Evolutionary conservation across 1,284 basidiomycete species (phyloP), one percentile per base, ranked within the genome.

Genomic region (Ceratobasidium sp.): DNA sequence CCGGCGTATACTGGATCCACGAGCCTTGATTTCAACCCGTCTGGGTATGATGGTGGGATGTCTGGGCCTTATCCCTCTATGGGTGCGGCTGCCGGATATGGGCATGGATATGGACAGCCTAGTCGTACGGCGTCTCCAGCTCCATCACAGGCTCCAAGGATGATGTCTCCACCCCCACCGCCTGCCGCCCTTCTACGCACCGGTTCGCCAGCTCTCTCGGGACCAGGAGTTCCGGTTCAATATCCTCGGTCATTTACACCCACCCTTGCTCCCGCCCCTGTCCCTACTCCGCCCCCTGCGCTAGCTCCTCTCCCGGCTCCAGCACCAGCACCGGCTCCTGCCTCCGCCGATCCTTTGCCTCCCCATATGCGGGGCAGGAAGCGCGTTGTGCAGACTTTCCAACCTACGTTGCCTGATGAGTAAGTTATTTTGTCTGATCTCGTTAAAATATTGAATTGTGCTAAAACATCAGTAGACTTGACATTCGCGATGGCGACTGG

Each of bases 401-500:
- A 75, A 33, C 72, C 72, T n/a, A 28, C 72, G 44, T 61, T 75
- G 58, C 72, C 72, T 6, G 72, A 75, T 61, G 72, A 75, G 72
- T 75, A 20, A 75, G 72, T 73, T 12, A 18, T 10, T 53, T 56
- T 64, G 12, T 23, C 46, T 26, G 40, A 23, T 66, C n/a, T 51
- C 12, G 26, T 46, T 2, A 7, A 20, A 68, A 3, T 68, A 42
- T 49, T 23, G 20, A 33, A 15, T 64, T n/a, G 53, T 20, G 7
- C 40, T n/a, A 60, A 40, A 1, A 3, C 28, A 3, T 33, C 12
- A 18, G 53, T 18, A 75, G 72, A 23, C 60, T 75, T 39, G 72
- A 75, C 26, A 75, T 75, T 26, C 72, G 72, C 40, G 72, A 75
- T 5, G 72, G 72, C 39, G 72, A 75, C 72, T 75, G 72, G 72